These are phyloP conservation scores for Ophiostoma quercus DNA, from an alignment of 2,329 filamentous ascomycete genomes.

Conservation along the genomic window DNA sequence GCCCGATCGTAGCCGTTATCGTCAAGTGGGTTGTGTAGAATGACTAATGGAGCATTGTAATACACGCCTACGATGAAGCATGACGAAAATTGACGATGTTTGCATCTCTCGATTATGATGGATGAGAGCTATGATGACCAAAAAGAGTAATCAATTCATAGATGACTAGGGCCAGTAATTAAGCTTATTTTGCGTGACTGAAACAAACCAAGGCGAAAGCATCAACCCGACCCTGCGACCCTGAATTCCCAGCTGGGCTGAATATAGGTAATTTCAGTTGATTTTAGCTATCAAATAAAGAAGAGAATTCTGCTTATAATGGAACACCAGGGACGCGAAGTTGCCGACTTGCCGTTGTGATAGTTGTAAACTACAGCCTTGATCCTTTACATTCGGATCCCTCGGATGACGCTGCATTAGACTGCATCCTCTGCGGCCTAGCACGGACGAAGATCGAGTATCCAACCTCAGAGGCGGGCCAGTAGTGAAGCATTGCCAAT, in stretches of 20 bases:
- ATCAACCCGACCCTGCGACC: neutral
- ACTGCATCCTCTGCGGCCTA: neutral
- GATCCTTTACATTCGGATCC: neutral
- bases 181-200: neutral
- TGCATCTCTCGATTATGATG: neutral
- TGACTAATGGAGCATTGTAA: neutral
- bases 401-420: neutral
- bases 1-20: neutral
- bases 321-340: neutral
- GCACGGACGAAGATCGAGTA: neutral
- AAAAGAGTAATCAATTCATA: neutral
- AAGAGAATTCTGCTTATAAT: neutral
- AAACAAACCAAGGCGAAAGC: neutral
- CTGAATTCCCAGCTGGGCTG: neutral
- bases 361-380: neutral
- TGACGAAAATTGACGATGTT: neutral
- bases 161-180: neutral
- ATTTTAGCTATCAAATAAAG: neutral
- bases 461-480: neutral
- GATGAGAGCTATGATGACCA: too few relatives aligned
- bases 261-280: too few relatives aligned
- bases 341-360: neutral
- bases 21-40: neutral
- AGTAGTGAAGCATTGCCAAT: neutral
- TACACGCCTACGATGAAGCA: neutral